phyloP scores from a whole-genome alignment of 257 asterid species.

The Catharanthus roseus region DNA sequence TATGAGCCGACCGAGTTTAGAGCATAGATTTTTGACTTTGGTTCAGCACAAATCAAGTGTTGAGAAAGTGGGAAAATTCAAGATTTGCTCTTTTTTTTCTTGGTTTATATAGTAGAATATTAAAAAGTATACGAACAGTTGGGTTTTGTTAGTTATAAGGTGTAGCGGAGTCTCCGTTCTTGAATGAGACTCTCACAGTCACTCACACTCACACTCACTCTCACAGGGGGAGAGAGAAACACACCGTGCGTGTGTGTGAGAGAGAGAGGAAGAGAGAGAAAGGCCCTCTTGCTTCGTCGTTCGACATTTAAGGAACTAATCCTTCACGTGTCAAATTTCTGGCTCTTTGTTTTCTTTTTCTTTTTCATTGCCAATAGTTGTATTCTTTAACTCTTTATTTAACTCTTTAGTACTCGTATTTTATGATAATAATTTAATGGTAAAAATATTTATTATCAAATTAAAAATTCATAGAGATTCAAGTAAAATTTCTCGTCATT shows the following conservation, averaged over 20 bases:
- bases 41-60: background rate
- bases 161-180: background rate
- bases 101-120: background rate
- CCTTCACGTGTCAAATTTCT: slow-evolving; percentile 1
- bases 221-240: too few relatives aligned
- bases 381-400: too few relatives aligned
- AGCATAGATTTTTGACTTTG: background rate
- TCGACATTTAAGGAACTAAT: background rate
- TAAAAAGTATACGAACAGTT: too few relatives aligned
- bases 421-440: too few relatives aligned
- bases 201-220: too few relatives aligned
- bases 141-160: background rate
- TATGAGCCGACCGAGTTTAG: slow-evolving; percentile 3
- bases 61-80: background rate
- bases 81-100: background rate
- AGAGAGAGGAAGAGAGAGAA: background rate
- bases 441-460: too few relatives aligned
- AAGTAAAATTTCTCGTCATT: too few relatives aligned
- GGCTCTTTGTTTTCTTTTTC: background rate
- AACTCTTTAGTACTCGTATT: too few relatives aligned
- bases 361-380: too few relatives aligned
- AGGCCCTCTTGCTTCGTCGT: background rate
- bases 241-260: too few relatives aligned
- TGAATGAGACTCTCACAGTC: background rate
- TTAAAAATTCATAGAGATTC: too few relatives aligned